Percentiles rank a stretch among this genome's conserved stretches.
These are phyloP conservation scores for Amylostereum areolatum DNA, from an alignment of 1,284 basidiomycete genomes.

Conservation along the genomic window DNA sequence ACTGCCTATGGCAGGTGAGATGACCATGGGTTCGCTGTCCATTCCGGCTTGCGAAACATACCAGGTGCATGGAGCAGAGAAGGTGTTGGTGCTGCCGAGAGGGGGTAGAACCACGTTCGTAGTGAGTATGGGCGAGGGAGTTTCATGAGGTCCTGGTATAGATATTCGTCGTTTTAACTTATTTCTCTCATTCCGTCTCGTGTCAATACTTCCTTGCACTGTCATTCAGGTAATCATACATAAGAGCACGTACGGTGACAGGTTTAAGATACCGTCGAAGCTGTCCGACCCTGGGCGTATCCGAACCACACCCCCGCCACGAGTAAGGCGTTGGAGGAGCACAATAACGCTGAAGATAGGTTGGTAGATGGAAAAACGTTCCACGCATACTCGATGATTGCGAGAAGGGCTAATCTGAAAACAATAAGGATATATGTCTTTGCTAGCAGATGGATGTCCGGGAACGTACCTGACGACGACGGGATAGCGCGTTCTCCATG, in stretches of 20 bases:
- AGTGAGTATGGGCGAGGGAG: slow-evolving; percentile 53
- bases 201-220: background rate
- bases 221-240: background rate
- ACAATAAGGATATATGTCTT: slow-evolving; percentile 5
- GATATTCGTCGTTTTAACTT: no score
- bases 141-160: slow-evolving; percentile 8
- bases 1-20: slow-evolving; percentile 43
- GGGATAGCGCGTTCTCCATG: slow-evolving; percentile 70
- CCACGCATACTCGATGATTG: slow-evolving; percentile 81
- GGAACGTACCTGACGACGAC: slow-evolving; percentile 51
- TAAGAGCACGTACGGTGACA: background rate
- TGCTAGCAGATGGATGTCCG: background rate
- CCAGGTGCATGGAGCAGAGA: slow-evolving; percentile 73
- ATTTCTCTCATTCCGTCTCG: no score
- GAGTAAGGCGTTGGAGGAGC: slow-evolving; percentile 52
- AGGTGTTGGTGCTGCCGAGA: slow-evolving; percentile 64
- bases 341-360: slow-evolving; percentile 61
- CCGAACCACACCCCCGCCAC: slow-evolving; percentile 64
- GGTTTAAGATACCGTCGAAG: background rate
- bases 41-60: slow-evolving; percentile 66
- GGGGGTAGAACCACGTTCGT: slow-evolving; percentile 77
- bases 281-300: slow-evolving; percentile 29
- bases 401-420: slow-evolving; percentile 54
- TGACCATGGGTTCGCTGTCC: slow-evolving; percentile 49
- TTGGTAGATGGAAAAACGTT: slow-evolving; percentile 80